phyloP scores from a whole-genome alignment of 768 basidiomycete species.

The Sistotremastrum suecicum region DNA sequence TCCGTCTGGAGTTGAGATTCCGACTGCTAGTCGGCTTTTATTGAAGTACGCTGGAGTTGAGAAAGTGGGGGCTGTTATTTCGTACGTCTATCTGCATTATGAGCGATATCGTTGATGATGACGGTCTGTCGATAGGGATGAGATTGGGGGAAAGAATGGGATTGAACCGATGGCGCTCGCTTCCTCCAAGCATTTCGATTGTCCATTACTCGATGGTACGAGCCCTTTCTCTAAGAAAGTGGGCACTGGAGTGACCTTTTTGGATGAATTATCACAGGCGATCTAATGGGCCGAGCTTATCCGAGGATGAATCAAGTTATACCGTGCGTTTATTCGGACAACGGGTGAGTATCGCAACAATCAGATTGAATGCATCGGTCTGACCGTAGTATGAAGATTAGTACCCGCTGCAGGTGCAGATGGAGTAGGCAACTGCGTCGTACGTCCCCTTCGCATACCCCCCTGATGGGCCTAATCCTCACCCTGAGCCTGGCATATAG shows the following conservation, averaged over 20 bases:
- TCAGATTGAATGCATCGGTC: not conserved
- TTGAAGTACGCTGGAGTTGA: slow-evolving; percentile 11
- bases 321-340: slow-evolving; percentile 6
- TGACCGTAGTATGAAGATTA: slow-evolving; percentile 9
- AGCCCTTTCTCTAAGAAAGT: not conserved
- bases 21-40: slow-evolving; percentile 8
- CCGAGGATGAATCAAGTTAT: slow-evolving; percentile 12
- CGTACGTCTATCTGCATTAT: too few species aligned
- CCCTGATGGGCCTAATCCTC: too few species aligned
- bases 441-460: slow-evolving; percentile 6
- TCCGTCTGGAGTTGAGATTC: slow-evolving; percentile 5
- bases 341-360: slow-evolving; percentile 9
- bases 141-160: slow-evolving; percentile 31
- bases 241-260: not conserved
- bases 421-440: slow-evolving; percentile 22
- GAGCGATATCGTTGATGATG: too few species aligned
- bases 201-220: not conserved
- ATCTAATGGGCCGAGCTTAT: slow-evolving; percentile 29
- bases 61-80: slow-evolving; percentile 10
- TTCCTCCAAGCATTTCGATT: slow-evolving; percentile 5
- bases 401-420: slow-evolving; percentile 22
- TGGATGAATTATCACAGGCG: slow-evolving; percentile 19
- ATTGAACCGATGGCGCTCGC: slow-evolving; percentile 15
- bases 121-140: slow-evolving; percentile 10
- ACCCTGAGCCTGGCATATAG: too few species aligned